A percentile compares a stretch with the other conserved stretches of the same genome.
These are phyloP conservation scores for Hypholoma fasciculare DNA, from an alignment of 768 basidiomycete species.

Conservation along the genomic window DNA sequence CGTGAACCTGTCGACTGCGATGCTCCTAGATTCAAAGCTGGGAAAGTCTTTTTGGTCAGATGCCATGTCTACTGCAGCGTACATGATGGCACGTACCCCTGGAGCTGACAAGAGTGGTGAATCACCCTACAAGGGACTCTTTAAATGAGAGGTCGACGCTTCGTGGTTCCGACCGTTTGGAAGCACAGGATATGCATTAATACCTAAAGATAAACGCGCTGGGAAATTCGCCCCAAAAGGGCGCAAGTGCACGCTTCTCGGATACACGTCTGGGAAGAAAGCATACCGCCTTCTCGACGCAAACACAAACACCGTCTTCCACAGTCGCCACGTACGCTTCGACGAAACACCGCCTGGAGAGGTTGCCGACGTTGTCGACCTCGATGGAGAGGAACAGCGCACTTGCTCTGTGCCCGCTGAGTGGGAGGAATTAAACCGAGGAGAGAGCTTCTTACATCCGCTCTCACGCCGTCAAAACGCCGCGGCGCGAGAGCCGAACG, in stretches of 20 bases:
- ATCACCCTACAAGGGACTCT: constrained; percentile 19
- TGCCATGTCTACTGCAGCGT: constrained; percentile 19
- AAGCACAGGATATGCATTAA: constrained; percentile 14
- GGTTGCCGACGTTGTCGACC: background rate
- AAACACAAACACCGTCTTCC: background rate
- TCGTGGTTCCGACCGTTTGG: constrained; percentile 17
- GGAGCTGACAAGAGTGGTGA: constrained; percentile 15
- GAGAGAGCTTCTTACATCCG: background rate
- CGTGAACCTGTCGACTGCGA: constrained; percentile 16
- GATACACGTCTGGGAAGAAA: constrained; percentile 14
- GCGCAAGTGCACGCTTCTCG: constrained; percentile 11
- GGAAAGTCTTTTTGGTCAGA: constrained; percentile 24
- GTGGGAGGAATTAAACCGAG: too few species aligned
- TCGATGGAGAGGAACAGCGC: background rate
- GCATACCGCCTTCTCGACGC: constrained; percentile 15
- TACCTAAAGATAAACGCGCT: constrained; percentile 16
- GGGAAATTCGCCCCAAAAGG: constrained; percentile 17
- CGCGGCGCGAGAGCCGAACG: background rate
- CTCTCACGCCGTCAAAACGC: background rate
- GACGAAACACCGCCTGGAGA: background rate
- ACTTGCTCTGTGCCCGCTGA: background rate
- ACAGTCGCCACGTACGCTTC: constrained; percentile 1
- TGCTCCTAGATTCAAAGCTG: constrained; percentile 22
- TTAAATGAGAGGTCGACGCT: constrained; percentile 9
- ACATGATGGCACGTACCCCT: constrained; percentile 19